Evolutionary conservation across 768 basidiomycete genomes (phyloP), one percentile per base, ranked within the genome.

Genomic region (Psilocybe tampanensis): DNA sequence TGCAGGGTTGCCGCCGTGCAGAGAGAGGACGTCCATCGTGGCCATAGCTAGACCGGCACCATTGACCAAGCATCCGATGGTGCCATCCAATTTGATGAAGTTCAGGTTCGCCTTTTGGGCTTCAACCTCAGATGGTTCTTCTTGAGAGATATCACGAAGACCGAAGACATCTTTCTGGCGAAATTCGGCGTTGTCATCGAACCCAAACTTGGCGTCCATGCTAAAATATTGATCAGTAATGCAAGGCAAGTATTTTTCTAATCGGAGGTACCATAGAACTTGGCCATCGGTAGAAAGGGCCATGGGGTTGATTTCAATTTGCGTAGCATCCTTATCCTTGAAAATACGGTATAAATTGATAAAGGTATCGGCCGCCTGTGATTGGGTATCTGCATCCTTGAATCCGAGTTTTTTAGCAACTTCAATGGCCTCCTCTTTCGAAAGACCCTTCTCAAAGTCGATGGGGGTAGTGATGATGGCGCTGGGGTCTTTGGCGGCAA

Each of bases 121-220:
- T 72, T 97, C 94, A 29, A 99, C 96, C 73, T 99, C 97, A 24
- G 94, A 95, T 18, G 95, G 85, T 68, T 98, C 95, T 74, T 99
- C 97, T 73, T 99, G 97, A 0, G 93, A 85, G 55, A 90, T 83
- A 69, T 99, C 97, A 52, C 97, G 88, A 53, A 99, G 82, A 53
- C 76, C 80, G 70, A 96, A 97, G 59, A 98, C 71, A 64, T 96
- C 94, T 67, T 86, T 74, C 70, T 99, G 97, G 59, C 97, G 90
- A 85, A 99, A 99, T 69, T 95, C 94, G 34, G 97, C 97, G 69
- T 99, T 98, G 72, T 99, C 97, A 67, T 99, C 97, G 66, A 99
- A 99, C n/a, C 95, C 94, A 60, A 98, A 94, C 74, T 99, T 99
- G 71, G 97, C 97, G 73, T 99, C 97, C 97, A 99, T 98, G 79